These are phyloP conservation scores for Euphorbia tirucalli DNA, from an alignment of 345 rosid species.

Conservation along the genomic window DNA sequence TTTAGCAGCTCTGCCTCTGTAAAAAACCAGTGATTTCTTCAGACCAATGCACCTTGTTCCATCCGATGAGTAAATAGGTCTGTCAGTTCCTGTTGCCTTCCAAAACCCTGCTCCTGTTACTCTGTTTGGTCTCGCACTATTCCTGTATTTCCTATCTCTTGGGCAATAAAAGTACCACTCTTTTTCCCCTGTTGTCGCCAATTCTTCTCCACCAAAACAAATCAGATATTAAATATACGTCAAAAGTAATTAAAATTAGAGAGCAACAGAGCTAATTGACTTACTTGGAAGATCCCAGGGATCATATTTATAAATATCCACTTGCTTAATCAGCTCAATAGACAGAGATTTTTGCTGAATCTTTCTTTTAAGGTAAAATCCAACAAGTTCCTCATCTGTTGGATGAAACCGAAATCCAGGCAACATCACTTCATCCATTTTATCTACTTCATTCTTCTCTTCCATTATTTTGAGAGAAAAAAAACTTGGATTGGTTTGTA, in stretches of 20 bases:
- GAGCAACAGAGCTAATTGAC: conserved; percentile 10
- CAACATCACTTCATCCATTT: conserved; percentile 64
- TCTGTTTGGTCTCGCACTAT: conserved; percentile 86
- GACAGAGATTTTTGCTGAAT: conserved; percentile 58
- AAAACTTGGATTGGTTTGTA: too few species aligned
- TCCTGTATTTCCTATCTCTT: conserved; percentile 85
- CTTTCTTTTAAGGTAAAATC: conserved; percentile 68
- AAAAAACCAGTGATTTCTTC: conserved; percentile 91
- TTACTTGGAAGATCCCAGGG: conserved; percentile 99
- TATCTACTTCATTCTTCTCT: conserved; percentile 47
- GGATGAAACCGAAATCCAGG: conserved; percentile 98
- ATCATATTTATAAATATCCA: conserved; percentile 85
- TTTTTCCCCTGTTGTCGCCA: conserved; percentile 74
- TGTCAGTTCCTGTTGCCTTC: conserved; percentile 96
- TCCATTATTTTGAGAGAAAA: conserved; percentile 26
- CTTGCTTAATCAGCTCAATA: conserved; percentile 84
- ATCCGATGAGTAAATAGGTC: conserved; percentile 86
- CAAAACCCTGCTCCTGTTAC: conserved; percentile 96
- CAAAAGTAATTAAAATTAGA: neutral
- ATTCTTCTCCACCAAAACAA: conserved; percentile 37
- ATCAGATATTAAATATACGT: neutral
- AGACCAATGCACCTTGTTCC: conserved; percentile 74
- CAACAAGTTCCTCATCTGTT: conserved; percentile 95
- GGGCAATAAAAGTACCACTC: conserved; percentile 96
- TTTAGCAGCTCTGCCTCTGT: conserved; percentile 88